A percentile compares a stretch with the other conserved stretches of the same genome.
Evolutionary conservation across 2,329 filamentous ascomycete genomes (phyloP).

Genomic region (Clarireedia homoeocarpa): DNA sequence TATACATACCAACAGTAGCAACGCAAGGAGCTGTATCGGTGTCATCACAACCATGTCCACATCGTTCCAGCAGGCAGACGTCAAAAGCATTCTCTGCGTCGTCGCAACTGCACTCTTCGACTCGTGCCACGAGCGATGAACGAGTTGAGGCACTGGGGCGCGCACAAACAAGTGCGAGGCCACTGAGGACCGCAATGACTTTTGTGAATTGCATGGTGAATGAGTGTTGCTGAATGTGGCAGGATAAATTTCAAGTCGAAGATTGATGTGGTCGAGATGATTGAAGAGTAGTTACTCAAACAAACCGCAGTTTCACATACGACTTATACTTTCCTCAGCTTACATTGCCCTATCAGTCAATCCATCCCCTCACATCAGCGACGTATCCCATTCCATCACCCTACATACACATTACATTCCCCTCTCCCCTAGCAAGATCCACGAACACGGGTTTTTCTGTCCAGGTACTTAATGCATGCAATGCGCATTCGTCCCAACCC

Average conservation of each 20-base stretch:
- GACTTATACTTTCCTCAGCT: neutral
- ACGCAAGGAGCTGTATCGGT: neutral
- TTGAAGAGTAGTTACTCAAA: no score
- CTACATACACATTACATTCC: neutral
- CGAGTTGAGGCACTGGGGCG: neutral
- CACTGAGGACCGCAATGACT: neutral
- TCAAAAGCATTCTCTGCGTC: neutral
- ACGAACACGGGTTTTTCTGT: no score
- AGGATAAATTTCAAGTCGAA: neutral
- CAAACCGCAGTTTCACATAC: neutral
- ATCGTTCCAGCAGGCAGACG: neutral
- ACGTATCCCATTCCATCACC: neutral
- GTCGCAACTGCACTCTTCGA: constrained; percentile 2
- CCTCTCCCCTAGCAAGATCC: neutral
- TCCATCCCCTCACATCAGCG: neutral
- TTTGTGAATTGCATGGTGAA: neutral
- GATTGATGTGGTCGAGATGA: neutral
- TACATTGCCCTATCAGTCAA: neutral
- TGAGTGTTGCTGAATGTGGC: neutral
- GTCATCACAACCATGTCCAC: constrained; percentile 1
- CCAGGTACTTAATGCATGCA: no score
- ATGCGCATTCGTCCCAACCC: no score
- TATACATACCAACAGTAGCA: neutral
- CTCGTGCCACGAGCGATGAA: neutral
- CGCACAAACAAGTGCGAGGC: neutral